phyloP scores from a whole-genome alignment of 176 grass and related monocot species.

The Cenchrus purpureus region DNA sequence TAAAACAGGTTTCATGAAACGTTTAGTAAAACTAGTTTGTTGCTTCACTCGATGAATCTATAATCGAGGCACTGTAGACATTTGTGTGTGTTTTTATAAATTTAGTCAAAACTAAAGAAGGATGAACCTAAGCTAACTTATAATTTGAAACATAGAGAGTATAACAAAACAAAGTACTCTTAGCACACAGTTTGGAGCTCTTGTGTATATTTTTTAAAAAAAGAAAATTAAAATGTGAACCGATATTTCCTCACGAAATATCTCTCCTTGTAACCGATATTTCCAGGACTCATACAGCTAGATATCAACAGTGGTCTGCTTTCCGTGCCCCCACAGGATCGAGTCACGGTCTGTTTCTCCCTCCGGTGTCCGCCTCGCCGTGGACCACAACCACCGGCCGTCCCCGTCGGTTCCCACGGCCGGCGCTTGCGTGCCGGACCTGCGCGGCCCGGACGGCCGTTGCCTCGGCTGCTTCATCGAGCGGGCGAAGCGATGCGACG shows the following conservation, averaged over 20 bases:
- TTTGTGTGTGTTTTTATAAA: too few relatives aligned
- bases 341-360: constrained; percentile 11
- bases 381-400: constrained; percentile 31
- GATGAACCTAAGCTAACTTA: too few relatives aligned
- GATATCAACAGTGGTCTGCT: neutral
- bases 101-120: too few relatives aligned
- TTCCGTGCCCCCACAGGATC: neutral
- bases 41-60: too few relatives aligned
- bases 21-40: too few relatives aligned
- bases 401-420: constrained; percentile 3
- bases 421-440: constrained; percentile 22
- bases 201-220: too few relatives aligned
- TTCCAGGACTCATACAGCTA: constrained; percentile 2
- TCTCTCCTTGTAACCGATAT: constrained; percentile 26
- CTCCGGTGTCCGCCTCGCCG: constrained; percentile 10
- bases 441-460: neutral
- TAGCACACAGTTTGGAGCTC: too few relatives aligned
- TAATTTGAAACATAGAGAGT: too few relatives aligned
- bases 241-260: constrained; percentile 14
- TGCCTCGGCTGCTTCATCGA: neutral
- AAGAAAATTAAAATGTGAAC: too few relatives aligned
- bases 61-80: too few relatives aligned
- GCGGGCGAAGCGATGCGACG: neutral
- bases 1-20: too few relatives aligned
- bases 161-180: too few relatives aligned